phyloP scores from a whole-genome alignment of 495 filamentous ascomycete genomes.

The Xylaria telfairii region DNA sequence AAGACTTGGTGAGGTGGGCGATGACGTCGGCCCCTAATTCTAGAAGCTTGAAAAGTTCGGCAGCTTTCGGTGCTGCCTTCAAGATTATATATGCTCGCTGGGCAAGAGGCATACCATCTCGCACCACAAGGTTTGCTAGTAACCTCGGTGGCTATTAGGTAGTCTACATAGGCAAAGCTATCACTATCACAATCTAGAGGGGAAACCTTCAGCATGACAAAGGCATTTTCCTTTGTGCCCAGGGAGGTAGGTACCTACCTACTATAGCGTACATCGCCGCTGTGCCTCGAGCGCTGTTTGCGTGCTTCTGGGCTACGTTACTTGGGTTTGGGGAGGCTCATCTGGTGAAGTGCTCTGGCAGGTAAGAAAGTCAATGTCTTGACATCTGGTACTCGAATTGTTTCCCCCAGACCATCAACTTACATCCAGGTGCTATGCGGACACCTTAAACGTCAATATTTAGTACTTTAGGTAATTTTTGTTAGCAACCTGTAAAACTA shows the following conservation, averaged over 20 bases:
- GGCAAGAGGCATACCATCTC: constrained; percentile 60
- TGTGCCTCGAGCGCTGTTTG: not conserved
- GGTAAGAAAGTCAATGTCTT: not conserved
- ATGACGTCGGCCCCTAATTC: not conserved
- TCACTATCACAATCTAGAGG: constrained; percentile 18
- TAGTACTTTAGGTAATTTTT: too few species aligned
- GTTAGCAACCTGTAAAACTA: too few species aligned
- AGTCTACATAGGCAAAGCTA: not conserved
- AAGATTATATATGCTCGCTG: not conserved
- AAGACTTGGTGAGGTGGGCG: not conserved
- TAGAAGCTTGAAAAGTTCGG: not conserved
- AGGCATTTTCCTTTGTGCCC: not conserved
- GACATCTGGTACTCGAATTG: not conserved
- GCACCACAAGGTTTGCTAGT: constrained; percentile 59
- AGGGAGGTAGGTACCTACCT: not conserved
- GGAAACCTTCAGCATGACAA: not conserved
- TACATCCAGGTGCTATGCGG: not conserved
- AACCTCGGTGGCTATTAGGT: not conserved
- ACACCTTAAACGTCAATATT: not conserved
- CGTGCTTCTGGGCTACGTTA: not conserved
- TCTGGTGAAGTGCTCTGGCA: not conserved
- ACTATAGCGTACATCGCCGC: not conserved
- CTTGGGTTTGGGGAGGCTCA: not conserved
- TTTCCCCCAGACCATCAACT: not conserved
- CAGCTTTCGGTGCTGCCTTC: not conserved